These are phyloP conservation scores for Botrytis galanthina DNA, from an alignment of 2,329 filamentous ascomycete genomes.

Conservation along the genomic window DNA sequence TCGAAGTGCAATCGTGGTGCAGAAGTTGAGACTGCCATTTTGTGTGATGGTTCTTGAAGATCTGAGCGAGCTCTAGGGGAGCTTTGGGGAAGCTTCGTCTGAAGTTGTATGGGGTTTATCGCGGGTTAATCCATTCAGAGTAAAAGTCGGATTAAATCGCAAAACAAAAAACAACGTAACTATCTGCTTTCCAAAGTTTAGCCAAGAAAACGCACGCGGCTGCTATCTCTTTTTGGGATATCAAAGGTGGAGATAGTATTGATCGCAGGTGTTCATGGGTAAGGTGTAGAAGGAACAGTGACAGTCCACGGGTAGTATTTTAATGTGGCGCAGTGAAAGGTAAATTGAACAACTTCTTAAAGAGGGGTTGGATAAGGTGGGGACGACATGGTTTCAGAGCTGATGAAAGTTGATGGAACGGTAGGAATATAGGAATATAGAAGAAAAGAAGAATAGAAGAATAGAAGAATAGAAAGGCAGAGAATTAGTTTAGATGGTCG, in stretches of 20 bases:
- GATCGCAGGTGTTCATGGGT: not conserved
- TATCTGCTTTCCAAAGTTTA: slow-evolving; percentile 1
- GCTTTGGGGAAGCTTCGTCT: not conserved
- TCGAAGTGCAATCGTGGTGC: slow-evolving; percentile 32
- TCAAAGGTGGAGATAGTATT: slow-evolving; percentile 12
- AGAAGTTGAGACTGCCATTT: slow-evolving; percentile 32
- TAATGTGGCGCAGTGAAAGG: slow-evolving; percentile 16
- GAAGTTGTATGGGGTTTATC: not conserved
- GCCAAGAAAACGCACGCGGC: not conserved
- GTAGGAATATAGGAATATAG: not conserved
- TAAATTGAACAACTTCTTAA: not conserved
- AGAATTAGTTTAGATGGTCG: not conserved
- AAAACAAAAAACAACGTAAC: not conserved
- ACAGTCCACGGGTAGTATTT: slow-evolving; percentile 10
- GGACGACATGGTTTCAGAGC: not conserved
- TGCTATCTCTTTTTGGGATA: not conserved
- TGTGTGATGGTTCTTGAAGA: not conserved
- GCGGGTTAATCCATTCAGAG: not conserved
- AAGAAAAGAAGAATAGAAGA: not conserved
- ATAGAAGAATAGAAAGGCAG: not conserved
- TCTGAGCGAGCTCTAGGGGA: not conserved
- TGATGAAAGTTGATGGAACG: not conserved
- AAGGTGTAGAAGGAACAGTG: not conserved
- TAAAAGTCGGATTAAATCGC: not conserved
- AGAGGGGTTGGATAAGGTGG: slow-evolving; percentile 16